Conservation (phyloP, 257 asterid genomes). For the Gardenia jasminoides region DNA sequence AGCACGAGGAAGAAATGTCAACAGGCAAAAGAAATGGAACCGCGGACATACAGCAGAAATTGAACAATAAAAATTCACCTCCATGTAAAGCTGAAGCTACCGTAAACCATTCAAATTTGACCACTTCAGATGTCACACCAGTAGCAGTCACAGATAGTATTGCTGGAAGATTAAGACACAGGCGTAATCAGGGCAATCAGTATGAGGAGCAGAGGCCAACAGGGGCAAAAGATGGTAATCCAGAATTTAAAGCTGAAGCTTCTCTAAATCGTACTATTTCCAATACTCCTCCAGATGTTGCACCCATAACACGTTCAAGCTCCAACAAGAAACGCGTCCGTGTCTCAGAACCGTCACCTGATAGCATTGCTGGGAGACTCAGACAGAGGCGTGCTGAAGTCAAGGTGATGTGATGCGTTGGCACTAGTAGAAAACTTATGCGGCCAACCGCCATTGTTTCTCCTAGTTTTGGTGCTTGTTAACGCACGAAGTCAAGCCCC, state of each 20-base stretch:
- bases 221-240: neutral
- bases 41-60: conserved; percentile 3
- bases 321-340: conserved; percentile 37
- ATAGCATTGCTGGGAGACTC: conserved; percentile 62
- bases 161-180: conserved; percentile 13
- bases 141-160: neutral
- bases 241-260: neutral
- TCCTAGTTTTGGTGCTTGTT: too few relatives aligned
- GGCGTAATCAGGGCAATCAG: neutral
- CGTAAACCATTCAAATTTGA: neutral
- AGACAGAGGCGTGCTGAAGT: conserved; percentile 42
- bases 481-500: neutral
- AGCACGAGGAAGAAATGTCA: neutral
- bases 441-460: too few relatives aligned
- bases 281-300: neutral
- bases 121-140: neutral
- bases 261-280: neutral
- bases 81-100: neutral
- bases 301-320: conserved; percentile 29
- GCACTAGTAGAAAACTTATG: neutral
- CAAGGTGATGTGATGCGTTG: neutral
- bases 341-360: conserved; percentile 33
- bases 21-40: neutral
- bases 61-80: neutral
- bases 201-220: neutral